Conservation (phyloP, 2,329 filamentous ascomycete species). For the Colletotrichum musicola region DNA sequence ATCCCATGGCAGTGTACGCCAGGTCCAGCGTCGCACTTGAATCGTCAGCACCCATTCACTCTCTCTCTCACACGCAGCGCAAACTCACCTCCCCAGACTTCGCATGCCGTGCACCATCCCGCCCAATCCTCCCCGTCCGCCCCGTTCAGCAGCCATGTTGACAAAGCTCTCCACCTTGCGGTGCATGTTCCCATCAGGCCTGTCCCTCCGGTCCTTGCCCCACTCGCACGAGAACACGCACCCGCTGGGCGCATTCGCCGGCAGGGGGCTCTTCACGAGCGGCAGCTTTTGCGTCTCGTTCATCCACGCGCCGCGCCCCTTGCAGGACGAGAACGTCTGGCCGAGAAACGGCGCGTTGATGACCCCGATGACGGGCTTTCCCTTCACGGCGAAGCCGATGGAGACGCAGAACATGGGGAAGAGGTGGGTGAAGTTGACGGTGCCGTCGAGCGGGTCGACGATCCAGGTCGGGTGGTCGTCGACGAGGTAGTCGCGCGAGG, state of each 20-base stretch:
- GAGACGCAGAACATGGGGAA: conserved; percentile 87
- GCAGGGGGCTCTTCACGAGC: conserved; percentile 74
- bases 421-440: conserved; percentile 84
- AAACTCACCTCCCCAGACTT: conserved; percentile 70
- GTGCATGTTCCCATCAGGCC: conserved; percentile 74
- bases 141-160: conserved; percentile 78
- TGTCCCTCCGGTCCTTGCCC: conserved; percentile 81
- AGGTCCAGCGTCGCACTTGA: conserved; percentile 78
- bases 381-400: conserved; percentile 74
- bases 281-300: conserved; percentile 75
- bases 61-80: too few relatives aligned
- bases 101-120: conserved; percentile 85
- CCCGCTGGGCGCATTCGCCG: conserved; percentile 72
- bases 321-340: conserved; percentile 77
- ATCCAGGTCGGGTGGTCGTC: conserved; percentile 76
- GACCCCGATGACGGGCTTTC: conserved; percentile 74
- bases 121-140: conserved; percentile 72
- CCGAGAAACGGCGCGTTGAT: conserved; percentile 79
- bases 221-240: conserved; percentile 83
- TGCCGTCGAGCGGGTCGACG: conserved; percentile 83
- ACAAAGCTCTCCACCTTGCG: conserved; percentile 81
- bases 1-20: conserved; percentile 80
- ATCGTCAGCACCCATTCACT: too few relatives aligned
- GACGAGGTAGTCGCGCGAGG: conserved; percentile 77
- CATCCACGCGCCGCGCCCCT: conserved; percentile 76